Conservation (phyloP, 257 asterid species). For the Linaria vulgaris region DNA sequence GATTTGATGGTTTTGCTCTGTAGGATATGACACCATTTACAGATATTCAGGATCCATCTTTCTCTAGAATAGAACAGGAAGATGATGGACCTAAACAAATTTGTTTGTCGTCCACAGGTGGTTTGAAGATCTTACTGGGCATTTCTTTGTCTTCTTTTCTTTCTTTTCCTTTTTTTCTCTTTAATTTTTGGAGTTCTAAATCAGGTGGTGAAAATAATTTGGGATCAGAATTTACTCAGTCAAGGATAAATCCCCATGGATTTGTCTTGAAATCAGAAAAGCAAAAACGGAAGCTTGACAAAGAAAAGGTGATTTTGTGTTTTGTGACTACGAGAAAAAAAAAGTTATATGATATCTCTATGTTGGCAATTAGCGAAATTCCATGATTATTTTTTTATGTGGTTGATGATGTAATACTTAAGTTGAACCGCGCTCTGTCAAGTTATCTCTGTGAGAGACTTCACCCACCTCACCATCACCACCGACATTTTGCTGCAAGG, state of each 20-base stretch:
- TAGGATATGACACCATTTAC: slow-evolving; percentile 31
- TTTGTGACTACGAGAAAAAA: no score
- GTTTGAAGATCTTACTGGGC: slow-evolving; percentile 22
- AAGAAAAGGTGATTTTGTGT: slow-evolving; percentile 58
- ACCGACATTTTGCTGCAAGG: not conserved
- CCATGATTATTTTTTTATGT: slow-evolving; percentile 7
- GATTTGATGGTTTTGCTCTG: slow-evolving; percentile 18
- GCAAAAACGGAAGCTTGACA: slow-evolving; percentile 48
- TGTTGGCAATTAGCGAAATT: slow-evolving; percentile 9
- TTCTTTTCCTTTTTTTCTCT: slow-evolving; percentile 24
- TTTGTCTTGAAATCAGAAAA: slow-evolving; percentile 42
- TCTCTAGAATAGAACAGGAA: slow-evolving; percentile 26
- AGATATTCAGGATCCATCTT: slow-evolving; percentile 29
- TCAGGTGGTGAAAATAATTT: slow-evolving; percentile 48
- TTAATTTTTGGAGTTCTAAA: slow-evolving; percentile 25
- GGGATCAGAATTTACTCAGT: slow-evolving; percentile 34
- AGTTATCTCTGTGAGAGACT: not conserved
- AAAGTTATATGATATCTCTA: slow-evolving; percentile 18
- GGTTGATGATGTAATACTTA: not conserved
- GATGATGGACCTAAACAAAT: slow-evolving; percentile 34
- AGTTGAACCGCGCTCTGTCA: slow-evolving; percentile 14
- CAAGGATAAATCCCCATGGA: slow-evolving; percentile 38
- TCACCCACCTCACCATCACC: not conserved
- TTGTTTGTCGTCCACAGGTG: slow-evolving; percentile 40
- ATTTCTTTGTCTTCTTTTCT: slow-evolving; percentile 18